phyloP scores from a whole-genome alignment of 495 filamentous ascomycete genomes.

The Daldinia childiae region DNA sequence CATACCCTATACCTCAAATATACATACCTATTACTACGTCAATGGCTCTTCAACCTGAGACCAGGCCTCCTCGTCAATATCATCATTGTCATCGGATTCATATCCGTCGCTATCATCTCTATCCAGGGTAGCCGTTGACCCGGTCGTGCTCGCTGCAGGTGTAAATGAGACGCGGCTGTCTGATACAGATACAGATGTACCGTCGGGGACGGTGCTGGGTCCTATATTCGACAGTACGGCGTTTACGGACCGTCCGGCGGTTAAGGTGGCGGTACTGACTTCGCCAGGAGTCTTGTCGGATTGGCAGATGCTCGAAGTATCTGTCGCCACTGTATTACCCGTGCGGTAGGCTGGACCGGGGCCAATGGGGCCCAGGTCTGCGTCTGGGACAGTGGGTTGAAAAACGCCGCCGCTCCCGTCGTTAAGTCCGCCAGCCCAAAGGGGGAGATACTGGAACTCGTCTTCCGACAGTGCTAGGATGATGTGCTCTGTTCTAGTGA shows the following conservation, averaged over 20 bases:
- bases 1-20: background rate
- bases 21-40: background rate
- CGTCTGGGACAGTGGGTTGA: slow-evolving; percentile 49
- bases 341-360: slow-evolving; percentile 58
- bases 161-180: slow-evolving; percentile 1
- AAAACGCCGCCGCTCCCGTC: slow-evolving; percentile 60
- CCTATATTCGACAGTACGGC: slow-evolving; percentile 23
- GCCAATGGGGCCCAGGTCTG: slow-evolving; percentile 53
- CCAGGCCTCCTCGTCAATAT: slow-evolving; percentile 28
- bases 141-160: background rate
- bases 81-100: slow-evolving; percentile 25
- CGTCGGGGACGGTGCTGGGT: slow-evolving; percentile 9
- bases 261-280: slow-evolving; percentile 27
- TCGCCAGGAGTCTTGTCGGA: slow-evolving; percentile 18
- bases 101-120: slow-evolving; percentile 9
- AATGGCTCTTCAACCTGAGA: slow-evolving; percentile 28
- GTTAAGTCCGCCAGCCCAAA: slow-evolving; percentile 59
- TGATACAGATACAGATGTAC: background rate
- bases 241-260: slow-evolving; percentile 30
- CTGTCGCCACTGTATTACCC: slow-evolving; percentile 47
- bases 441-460: slow-evolving; percentile 56
- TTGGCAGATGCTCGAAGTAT: slow-evolving; percentile 28
- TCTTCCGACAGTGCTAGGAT: slow-evolving; percentile 47
- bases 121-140: background rate
- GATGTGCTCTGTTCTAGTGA: slow-evolving; percentile 46